Evolutionary conservation across 495 filamentous ascomycete species (phyloP), one percentile per base, ranked within the genome.

Genomic region (Staphylotrichum tortipilum): DNA sequence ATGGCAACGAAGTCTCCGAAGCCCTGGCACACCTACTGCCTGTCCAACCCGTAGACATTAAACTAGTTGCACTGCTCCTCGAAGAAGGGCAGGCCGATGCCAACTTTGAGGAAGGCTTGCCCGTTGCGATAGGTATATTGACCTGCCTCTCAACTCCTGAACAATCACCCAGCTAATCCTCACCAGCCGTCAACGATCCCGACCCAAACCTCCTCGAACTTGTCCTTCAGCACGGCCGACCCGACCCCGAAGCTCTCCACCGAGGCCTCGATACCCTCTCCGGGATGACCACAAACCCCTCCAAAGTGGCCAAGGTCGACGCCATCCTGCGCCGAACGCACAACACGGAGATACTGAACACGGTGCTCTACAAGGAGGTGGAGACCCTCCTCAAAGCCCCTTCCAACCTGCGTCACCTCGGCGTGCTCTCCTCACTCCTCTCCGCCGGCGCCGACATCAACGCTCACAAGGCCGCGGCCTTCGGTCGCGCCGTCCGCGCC

Each of bases 381-480:
- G 57, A 69, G 23, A 59, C 50, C 14, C 28, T 72, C 1, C 59
- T 70, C 28, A 63, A 64, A 28, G 47, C 44, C 2, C 57, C 64
- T 7, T 24, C 49, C 2, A 55, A 54, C 1, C 54, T 54, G 7
- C 62, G 67, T 8, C 52, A 57, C 39, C 54, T 71, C 14, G 50
- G 60, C 8, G 55, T 67, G 7, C 24, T 73, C 31, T 59, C 56
- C 19, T 52, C 58, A 3, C 62, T 76, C 1, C 56, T 76, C n/a
- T 49, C 64, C 17, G 62, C 65, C 5, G 72, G 72, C 8, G 73
- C 73, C 12, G 64, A 73, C 43, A 50, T 72, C 40, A 73, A 75
- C 38, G 55, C 62, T 18, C 62, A 67, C 49, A 67, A 69, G 14
- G 72, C 67, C 4, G 66, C 68, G 4, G 65, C 70, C 14, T 56